Evolutionary conservation across 208 protist genomes (phyloP), one percentile per base, ranked within the genome.

Genomic region (Trichomonas vaginalis): DNA sequence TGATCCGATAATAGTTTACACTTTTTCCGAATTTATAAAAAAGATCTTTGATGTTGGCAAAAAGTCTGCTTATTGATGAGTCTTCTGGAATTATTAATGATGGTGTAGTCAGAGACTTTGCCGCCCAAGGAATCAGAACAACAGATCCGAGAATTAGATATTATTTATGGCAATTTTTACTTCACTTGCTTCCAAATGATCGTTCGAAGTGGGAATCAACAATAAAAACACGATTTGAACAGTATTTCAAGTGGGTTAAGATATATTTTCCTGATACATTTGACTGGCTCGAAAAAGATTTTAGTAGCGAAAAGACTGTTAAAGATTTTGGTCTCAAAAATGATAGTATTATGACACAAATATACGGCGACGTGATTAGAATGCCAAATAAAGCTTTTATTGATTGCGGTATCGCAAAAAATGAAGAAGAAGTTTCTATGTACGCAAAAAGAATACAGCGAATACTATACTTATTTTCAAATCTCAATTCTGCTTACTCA

Each of bases 381-480:
- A 92, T 42, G 27, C 86, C 86, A 0, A n/a, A 35, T n/a, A 27
- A 48, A 17, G 4, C n/a, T 14, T 92, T 51, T 51, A 27, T 42
- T 39, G 42, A 51, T 48, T 14, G 42, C 27, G 86, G 86, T 35
- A 39, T 92, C 1, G 45, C 9, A 47, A 0, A 9, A 17, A 39
- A 48, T 92, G 39, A 88, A 10, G 39, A 47, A n/a, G 40, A 35
- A 35, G 17, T 92, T 51, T 42, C n/a, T 14, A 42, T 9, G 37
- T 45, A 92, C 27, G 45, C 37, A 0, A 35, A 45, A 48, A 35
- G 86, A 51, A 92, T 92, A 14, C 45, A 92, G 51, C 40, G 86
- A 56, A 92, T 92, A 21, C 27, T 92, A 6, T 92, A 92, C n/a
- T 51, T 92, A 39, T 92, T 92, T 51, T 92, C 86, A 56, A 48